A percentile compares a stretch with the other conserved stretches of the same genome.
Evolutionary conservation across 352 stramenopile species (phyloP).

Genomic region (Pseudoperonospora humuli): DNA sequence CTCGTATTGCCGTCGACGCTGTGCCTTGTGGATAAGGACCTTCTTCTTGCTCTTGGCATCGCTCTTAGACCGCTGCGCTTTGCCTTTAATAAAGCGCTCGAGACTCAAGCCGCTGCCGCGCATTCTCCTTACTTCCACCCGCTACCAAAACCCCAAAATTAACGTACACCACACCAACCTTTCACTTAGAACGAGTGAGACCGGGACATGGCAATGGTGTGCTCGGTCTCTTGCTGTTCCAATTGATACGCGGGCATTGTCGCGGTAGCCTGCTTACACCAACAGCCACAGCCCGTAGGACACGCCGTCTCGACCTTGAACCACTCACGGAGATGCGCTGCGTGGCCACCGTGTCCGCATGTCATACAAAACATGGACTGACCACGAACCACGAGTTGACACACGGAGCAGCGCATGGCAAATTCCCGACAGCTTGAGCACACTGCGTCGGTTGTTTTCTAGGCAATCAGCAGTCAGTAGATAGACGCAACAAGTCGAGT

Average conservation of each 20-base stretch:
- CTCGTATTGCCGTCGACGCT: conserved; percentile 67
- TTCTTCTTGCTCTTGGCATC: conserved; percentile 83
- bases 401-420: conserved; percentile 71
- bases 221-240: conserved; percentile 20
- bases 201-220: conserved; percentile 30
- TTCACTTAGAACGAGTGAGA: conserved; percentile 59
- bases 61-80: conserved; percentile 67
- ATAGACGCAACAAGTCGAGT: background rate
- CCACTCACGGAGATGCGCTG: conserved; percentile 63
- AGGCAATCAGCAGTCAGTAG: background rate
- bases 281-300: conserved; percentile 78
- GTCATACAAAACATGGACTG: conserved; percentile 85
- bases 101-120: conserved; percentile 74
- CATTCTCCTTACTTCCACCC: conserved; percentile 25
- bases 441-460: conserved; percentile 49
- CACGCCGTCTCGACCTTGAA: conserved; percentile 67
- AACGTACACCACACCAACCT: background rate
- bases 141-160: too few relatives aligned
- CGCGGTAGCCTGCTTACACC: conserved; percentile 71
- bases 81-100: conserved; percentile 83
- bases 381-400: conserved; percentile 71
- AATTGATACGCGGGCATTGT: conserved; percentile 28
- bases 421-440: conserved; percentile 68
- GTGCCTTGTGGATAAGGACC: conserved; percentile 70
- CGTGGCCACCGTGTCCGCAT: conserved; percentile 75